Evolutionary conservation across 768 basidiomycete species (phyloP).

Genomic region (Lactarius sanguifluus): DNA sequence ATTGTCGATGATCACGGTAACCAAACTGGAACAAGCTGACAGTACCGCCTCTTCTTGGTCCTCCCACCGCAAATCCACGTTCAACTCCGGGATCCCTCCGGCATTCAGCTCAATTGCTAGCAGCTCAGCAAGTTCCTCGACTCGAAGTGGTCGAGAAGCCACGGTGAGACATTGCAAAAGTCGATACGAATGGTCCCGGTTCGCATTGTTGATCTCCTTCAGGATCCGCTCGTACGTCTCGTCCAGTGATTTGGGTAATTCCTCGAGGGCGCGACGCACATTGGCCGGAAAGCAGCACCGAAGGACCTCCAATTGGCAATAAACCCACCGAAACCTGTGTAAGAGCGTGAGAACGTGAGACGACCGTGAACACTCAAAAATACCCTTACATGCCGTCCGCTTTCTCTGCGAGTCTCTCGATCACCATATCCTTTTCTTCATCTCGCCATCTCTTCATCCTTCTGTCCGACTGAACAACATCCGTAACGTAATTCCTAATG

Average conservation of each 20-base stretch:
- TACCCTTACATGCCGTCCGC: neutral
- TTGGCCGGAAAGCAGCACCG: neutral
- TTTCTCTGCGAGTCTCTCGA: neutral
- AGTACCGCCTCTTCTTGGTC: neutral
- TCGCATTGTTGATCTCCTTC: neutral
- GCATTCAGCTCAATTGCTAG: neutral
- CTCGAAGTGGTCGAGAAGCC: neutral
- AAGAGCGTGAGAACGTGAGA: neutral
- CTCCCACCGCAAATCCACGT: neutral
- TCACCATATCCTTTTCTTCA: neutral
- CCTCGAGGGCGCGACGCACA: neutral
- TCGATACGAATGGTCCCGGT: neutral
- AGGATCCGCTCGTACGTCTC: conserved; percentile 6
- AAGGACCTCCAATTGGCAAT: neutral
- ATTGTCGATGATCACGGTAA: neutral
- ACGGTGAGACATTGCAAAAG: neutral
- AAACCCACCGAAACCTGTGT: neutral
- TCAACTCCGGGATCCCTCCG: neutral
- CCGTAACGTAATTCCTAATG: neutral
- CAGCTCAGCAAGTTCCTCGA: neutral
- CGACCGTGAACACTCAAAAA: neutral
- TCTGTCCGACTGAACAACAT: neutral
- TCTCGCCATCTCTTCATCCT: neutral
- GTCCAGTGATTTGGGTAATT: conserved; percentile 9
- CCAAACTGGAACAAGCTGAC: neutral